A percentile compares a stretch with the other conserved stretches of the same genome.
These are phyloP conservation scores for Takashimella koratensis DNA, from an alignment of 1,284 basidiomycete genomes.

Conservation along the genomic window DNA sequence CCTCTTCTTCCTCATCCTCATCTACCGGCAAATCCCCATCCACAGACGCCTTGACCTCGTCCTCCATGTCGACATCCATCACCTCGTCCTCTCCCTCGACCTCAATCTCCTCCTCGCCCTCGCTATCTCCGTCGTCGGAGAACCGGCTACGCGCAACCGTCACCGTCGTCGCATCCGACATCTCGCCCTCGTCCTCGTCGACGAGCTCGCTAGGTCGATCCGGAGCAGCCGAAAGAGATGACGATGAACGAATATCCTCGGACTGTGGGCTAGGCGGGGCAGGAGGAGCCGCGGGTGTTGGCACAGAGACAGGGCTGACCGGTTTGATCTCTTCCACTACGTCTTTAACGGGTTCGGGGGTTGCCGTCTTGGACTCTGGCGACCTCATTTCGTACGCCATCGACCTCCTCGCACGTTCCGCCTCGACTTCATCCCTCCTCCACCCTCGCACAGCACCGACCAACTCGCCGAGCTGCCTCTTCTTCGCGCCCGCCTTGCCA, in stretches of 20 bases:
- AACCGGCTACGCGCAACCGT: slow-evolving; percentile 27
- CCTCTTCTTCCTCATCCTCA: neutral
- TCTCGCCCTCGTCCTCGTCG: slow-evolving; percentile 17
- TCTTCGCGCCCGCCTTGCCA: slow-evolving; percentile 19
- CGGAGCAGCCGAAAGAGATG: neutral
- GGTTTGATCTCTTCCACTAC: neutral
- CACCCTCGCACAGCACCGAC: slow-evolving; percentile 67
- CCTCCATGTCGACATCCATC: neutral
- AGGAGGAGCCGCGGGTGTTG: neutral
- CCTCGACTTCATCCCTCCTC: slow-evolving; percentile 41
- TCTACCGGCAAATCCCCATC: slow-evolving; percentile 7
- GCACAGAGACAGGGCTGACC: neutral
- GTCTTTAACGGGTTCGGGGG: neutral
- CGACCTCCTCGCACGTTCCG: slow-evolving; percentile 32
- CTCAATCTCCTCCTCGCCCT: slow-evolving; percentile 5
- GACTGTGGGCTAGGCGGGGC: neutral
- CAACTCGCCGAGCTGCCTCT: slow-evolving; percentile 62
- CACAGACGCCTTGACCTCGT: slow-evolving; percentile 5
- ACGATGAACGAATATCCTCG: neutral
- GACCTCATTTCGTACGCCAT: slow-evolving; percentile 2
- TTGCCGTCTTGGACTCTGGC: neutral
- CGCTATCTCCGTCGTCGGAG: slow-evolving; percentile 15
- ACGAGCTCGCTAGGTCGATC: neutral
- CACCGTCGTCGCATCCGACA: slow-evolving; percentile 34
- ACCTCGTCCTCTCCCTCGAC: neutral